Evolutionary conservation across 164 flowering plant genomes (phyloP), one percentile per base, ranked within the genome.

Genomic region (Malania oleifera): DNA sequence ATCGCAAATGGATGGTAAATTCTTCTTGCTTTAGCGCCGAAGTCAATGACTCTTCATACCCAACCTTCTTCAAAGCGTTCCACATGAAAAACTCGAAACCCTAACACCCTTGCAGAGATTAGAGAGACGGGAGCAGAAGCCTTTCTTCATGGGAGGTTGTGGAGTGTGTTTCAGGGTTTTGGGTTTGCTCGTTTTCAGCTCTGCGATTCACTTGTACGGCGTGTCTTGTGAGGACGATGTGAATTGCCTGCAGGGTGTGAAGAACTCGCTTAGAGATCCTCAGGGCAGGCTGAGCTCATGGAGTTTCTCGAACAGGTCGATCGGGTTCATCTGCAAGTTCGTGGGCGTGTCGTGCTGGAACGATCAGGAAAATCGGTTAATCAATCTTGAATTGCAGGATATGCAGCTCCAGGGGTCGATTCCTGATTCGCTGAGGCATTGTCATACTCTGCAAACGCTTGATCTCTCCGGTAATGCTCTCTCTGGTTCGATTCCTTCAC

Each of bases 281-380:
- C 41, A 61, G 1, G 60, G 64, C 22, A 72, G 54, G 55, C 73
- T 82, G 7, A 45, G 20, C 18, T 64, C 71, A 1, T 84, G 87
- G 91, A 62, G n/a, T 44, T 82, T 84, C 65, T 5, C 51, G 2
- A 82, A 79, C 72, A 11, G 65, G 0, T 17, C 82, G 0, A 70
- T 60, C 9, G 82, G 76, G 0, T 72, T 53, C 57, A 27, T 84
- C 24, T 84, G 87, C 77, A 60, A 65, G 2, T 77, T 80, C 58
- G 75, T 66, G 1, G 87, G 85, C 1, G 82, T 77, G 1, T 12
- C 78, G 1, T 84, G 91, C 68, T 84, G 87, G 91, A 84, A 82
- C 52, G 76, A 67, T 22, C 73, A 60, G 2, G 87, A 84, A 63
- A 80, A 79, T 31, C 71, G 87, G 17, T 18, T 84, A 0, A 28